phyloP scores from a whole-genome alignment of 2,329 filamentous ascomycete genomes.

The Ophiostoma fasciatum region DNA sequence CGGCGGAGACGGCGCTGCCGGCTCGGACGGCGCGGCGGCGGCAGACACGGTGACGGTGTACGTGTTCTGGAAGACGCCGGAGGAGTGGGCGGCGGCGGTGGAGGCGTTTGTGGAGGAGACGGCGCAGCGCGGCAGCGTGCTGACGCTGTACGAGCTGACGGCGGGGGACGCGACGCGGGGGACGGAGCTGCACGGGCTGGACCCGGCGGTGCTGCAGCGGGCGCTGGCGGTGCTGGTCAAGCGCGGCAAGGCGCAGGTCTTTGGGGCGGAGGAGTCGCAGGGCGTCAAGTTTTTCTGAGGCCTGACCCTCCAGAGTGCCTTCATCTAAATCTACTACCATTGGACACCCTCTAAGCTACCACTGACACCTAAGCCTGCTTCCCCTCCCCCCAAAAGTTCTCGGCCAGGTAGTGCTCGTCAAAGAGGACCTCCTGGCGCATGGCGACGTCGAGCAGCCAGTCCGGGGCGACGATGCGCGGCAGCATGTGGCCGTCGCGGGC shows the following conservation, averaged over 20 bases:
- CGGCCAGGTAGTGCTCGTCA: conserved; percentile 42
- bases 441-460: conserved; percentile 82
- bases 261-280: conserved; percentile 73
- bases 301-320: no score
- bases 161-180: conserved; percentile 69
- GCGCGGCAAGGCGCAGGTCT: conserved; percentile 82
- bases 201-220: conserved; percentile 64
- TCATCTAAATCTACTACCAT: no score
- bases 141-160: conserved; percentile 84
- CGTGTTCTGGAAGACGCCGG: conserved; percentile 73
- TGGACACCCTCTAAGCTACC: no score
- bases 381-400: no score
- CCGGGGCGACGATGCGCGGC: conserved; percentile 64
- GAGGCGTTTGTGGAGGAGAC: conserved; percentile 76
- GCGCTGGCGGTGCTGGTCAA: conserved; percentile 73
- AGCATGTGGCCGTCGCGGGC: conserved; percentile 64
- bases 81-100: conserved; percentile 77
- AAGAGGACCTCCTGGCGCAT: conserved; percentile 74
- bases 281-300: conserved; percentile 98
- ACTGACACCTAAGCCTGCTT: no score
- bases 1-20: conserved; percentile 11
- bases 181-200: conserved; percentile 78
- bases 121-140: conserved; percentile 72
- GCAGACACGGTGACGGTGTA: conserved; percentile 40
- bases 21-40: conserved; percentile 15